Conservation (phyloP, 176 grass and related monocot species). For the Guadua angustifolia region DNA sequence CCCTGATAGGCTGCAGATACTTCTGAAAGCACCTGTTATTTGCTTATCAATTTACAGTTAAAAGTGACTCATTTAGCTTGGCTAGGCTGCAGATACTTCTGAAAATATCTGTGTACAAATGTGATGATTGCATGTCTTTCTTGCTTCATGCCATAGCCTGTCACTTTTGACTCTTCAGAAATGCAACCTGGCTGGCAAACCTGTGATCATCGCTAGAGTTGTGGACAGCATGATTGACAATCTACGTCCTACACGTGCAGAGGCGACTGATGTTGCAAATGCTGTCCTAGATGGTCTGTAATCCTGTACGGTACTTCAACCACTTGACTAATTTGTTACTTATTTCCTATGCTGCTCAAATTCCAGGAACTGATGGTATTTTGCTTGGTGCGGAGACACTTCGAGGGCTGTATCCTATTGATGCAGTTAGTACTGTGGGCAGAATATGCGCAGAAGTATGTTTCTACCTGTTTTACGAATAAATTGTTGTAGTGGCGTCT, state of each 20-base stretch:
- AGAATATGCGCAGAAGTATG: constrained; percentile 93
- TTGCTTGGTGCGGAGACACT: constrained; percentile 91
- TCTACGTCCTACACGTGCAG: constrained; percentile 92
- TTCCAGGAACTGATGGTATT: constrained; percentile 95
- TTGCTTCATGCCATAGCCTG: constrained; percentile 31
- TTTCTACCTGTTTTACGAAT: constrained; percentile 32
- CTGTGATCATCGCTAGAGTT: constrained; percentile 89
- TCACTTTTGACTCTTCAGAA: constrained; percentile 55
- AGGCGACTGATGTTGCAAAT: constrained; percentile 98
- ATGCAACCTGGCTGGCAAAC: constrained; percentile 88
- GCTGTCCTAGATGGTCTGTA: constrained; percentile 88
- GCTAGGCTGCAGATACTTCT: background rate
- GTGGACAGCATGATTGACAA: constrained; percentile 98
- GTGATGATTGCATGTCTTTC: background rate
- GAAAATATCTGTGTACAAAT: background rate
- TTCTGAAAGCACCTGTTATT: background rate
- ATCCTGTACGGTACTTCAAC: constrained; percentile 19
- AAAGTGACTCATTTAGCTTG: background rate
- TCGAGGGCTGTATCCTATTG: constrained; percentile 92
- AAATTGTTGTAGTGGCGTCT: constrained; percentile 12
- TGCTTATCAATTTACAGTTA: background rate
- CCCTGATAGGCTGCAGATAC: background rate
- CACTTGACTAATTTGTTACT: constrained; percentile 2
- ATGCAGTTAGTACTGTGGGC: constrained; percentile 85
- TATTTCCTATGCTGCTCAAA: constrained; percentile 20